Conservation (phyloP, 1,139 yeast species). For the Suhomyces coccinellae region DNA sequence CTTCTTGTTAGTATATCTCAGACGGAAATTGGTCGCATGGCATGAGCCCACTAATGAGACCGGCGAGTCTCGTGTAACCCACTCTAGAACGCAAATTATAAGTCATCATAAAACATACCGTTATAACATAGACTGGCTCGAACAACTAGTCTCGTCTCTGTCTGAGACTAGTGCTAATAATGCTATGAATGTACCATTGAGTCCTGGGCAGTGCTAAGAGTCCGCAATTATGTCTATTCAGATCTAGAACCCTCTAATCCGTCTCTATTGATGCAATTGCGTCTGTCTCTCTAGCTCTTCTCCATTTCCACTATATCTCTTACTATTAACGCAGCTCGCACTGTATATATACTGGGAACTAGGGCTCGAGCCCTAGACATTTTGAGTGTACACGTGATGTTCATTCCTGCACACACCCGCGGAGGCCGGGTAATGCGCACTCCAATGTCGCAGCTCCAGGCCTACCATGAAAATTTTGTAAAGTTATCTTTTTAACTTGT, state of each 20-base stretch:
- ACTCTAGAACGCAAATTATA: conserved; percentile 57
- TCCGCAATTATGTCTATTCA: no score
- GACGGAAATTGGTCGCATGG: conserved; percentile 45
- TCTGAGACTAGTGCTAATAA: no score
- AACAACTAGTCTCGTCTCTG: no score
- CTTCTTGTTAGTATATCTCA: conserved; percentile 15
- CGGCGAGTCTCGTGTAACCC: conserved; percentile 46
- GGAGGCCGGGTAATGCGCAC: conserved; percentile 13
- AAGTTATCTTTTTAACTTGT: conserved; percentile 10
- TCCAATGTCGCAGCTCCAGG: conserved; percentile 1
- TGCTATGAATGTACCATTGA: no score
- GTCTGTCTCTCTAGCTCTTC: no score
- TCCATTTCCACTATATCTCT: no score
- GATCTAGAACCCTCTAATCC: no score
- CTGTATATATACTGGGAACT: background rate
- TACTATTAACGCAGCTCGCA: background rate
- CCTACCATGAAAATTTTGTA: conserved; percentile 12
- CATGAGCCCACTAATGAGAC: conserved; percentile 40
- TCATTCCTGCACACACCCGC: conserved; percentile 3
- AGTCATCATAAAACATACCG: conserved; percentile 38
- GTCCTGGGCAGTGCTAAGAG: no score
- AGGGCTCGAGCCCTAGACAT: conserved; percentile 11
- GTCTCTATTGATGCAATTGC: no score
- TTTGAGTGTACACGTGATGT: background rate
- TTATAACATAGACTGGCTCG: no score